Evolutionary conservation across 2,329 filamentous ascomycete genomes (phyloP), one percentile per base, ranked within the genome.

Genomic region (Scorias spongiosa): DNA sequence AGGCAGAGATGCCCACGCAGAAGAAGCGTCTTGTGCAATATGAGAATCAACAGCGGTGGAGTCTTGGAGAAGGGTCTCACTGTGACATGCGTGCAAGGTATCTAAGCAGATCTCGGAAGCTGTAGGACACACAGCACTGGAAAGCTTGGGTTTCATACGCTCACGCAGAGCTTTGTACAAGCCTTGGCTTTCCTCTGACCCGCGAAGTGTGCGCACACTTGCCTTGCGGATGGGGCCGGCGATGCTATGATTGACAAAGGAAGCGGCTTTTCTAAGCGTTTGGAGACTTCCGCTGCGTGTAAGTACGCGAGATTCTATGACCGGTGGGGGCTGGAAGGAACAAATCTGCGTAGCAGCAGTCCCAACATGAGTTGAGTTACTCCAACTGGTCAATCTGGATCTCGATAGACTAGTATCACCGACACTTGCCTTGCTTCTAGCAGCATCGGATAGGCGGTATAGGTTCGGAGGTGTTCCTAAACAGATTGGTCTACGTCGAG

Each of bases 381-480:
- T 74, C 81, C 81, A 85, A 57, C 81, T 86, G 2, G 80, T 84
- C 42, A 84, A 75, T 17, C 80, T 66, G n/a, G 78, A 81, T 49
- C 66, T 74, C 15, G 76, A 71, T 34, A 74, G 71, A 11, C 60
- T 65, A 1, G 53, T 54, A 42, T 61, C 61, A 36, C 58, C 59
- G 5, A 66, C 64, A 43, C 63, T 68, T 17, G 50, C 51, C 2
- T 71, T 49, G 46, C 69, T 77, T 46, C 71, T 71, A 5, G 76
- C 51, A 48, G 5, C 12, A 12, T 36, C 32, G 9, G 11, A 12
- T 15, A 36, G 32, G 15, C 32, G 12, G 9, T 36, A 36, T 12
- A 9, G 32, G 11, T 36, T 36, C 11, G 38, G 38, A 12, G 38
- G 18, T 5, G 12, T 18, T 9, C 12, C 12, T 36, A 36, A 15